Base-by-base conservation (phyloP, 306 rosid genomes). In the Citrullus colocynthis region DNA sequence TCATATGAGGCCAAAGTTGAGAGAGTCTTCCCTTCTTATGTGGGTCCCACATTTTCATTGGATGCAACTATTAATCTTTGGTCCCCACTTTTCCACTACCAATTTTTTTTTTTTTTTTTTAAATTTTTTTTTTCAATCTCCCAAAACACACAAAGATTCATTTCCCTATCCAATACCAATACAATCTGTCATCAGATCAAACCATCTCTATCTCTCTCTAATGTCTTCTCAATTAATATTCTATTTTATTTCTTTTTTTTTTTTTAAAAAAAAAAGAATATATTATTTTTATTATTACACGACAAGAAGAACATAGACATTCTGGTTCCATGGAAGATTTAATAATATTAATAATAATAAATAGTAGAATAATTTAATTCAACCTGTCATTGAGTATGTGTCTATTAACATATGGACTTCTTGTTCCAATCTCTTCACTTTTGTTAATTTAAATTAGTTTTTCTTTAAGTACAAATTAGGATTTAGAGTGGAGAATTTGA, bases 1-100 rank as follows among this genome's bases (percentile, higher is more conserved):
- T 75, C 67, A 75, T 32, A 75, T n/a, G 78, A 32, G 57, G 66
- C 78, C 78, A 75, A 75, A 6, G 44, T 0, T 41, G 11, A 74
- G 28, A 52, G 61, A 49, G 18, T 0, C 14, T 48, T 45, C 14
- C 16, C 15, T 48, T 48, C 54, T 48, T 48, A 7, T 10, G 48
- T 18, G 78, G 78, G 61, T 0, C 78, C 78, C 78, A 4, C 9
- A 1, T 10, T 17, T 3, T 44, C 5, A 7, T 45, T 45, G 42
- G 24, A 30, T 62, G 18, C 32, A 14, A 13, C 42, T 67, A 5
- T 8, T 36, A 12, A 48, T 2, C 17, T 21, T 13, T 69, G 75
- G 75, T 69, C 75, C 75, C 75, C 56, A 69, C 75, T 66, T 66
- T n/a, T 66, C 74, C 75, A 69, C 75, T 39, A 64, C 13, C 45